These are phyloP conservation scores for Fusarium solani-melongenae DNA, from an alignment of 2,329 filamentous ascomycete species.

Conservation along the genomic window DNA sequence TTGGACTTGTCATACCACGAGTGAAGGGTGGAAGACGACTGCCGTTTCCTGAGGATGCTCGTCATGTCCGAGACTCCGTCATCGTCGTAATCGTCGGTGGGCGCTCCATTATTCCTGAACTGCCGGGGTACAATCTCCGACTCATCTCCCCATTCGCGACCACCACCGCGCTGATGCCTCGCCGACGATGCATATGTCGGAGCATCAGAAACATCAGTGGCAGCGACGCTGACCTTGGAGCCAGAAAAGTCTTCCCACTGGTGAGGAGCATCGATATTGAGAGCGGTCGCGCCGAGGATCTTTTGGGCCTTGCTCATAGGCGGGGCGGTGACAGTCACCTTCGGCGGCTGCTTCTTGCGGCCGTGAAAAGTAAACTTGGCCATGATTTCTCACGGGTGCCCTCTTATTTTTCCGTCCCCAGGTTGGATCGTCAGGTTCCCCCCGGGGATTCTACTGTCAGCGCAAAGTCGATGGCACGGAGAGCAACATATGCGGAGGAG, in stretches of 20 bases:
- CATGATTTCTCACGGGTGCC: slow-evolving; percentile 32
- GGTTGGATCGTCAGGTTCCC: slow-evolving; percentile 22
- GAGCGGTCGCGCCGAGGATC: slow-evolving; percentile 40
- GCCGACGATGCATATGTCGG: slow-evolving; percentile 22
- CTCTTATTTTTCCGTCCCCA: slow-evolving; percentile 21
- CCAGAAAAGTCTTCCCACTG: slow-evolving; percentile 36
- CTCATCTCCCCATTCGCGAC: slow-evolving; percentile 42
- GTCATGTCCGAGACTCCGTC: slow-evolving; percentile 54
- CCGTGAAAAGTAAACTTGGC: slow-evolving; percentile 44
- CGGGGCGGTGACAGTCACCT: slow-evolving; percentile 42
- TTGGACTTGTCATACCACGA: slow-evolving; percentile 69
- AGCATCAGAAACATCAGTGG: slow-evolving; percentile 20
- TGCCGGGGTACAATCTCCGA: slow-evolving; percentile 42
- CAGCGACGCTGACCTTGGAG: slow-evolving; percentile 36
- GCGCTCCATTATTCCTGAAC: slow-evolving; percentile 27
- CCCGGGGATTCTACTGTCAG: slow-evolving; percentile 37
- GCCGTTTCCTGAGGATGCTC: slow-evolving; percentile 57
- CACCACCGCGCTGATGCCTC: slow-evolving; percentile 21
- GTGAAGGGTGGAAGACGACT: slow-evolving; percentile 65
- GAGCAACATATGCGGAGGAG: slow-evolving; percentile 38
- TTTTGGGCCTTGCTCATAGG: slow-evolving; percentile 43
- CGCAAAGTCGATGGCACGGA: slow-evolving; percentile 26
- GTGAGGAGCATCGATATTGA: slow-evolving; percentile 39
- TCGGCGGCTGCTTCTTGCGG: slow-evolving; percentile 45
- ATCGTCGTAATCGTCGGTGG: slow-evolving; percentile 39